phyloP scores from a whole-genome alignment of 192 early-diverging fungal genomes.

The Entomortierella chlamydospora region DNA sequence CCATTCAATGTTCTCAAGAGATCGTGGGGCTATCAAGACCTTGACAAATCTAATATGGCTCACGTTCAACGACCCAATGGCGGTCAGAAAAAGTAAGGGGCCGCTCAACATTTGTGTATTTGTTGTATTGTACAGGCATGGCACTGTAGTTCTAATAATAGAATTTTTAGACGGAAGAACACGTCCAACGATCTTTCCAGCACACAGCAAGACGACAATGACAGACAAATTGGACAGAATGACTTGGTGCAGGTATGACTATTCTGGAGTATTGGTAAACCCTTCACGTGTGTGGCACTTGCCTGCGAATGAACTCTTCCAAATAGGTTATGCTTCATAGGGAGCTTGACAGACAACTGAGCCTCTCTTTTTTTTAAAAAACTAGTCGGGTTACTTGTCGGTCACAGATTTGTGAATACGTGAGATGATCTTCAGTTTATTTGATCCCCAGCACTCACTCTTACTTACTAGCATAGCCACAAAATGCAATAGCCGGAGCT shows the following conservation, averaged over 20 bases:
- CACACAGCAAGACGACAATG: neutral
- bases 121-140: slow-evolving; percentile 3
- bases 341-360: no score
- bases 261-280: no score
- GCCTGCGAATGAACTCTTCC: no score
- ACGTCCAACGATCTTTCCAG: slow-evolving; percentile 2
- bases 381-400: no score
- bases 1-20: slow-evolving; percentile 28
- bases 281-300: no score
- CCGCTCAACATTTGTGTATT: slow-evolving; percentile 9
- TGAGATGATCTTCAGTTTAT: no score
- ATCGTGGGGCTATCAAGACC: slow-evolving; percentile 26
- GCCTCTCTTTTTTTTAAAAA: no score
- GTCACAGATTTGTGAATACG: no score
- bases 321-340: no score
- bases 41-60: slow-evolving; percentile 19
- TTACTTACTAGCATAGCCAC: no score
- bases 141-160: slow-evolving; percentile 3
- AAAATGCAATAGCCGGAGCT: no score
- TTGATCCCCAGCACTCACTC: no score
- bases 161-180: slow-evolving; percentile 6
- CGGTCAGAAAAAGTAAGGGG: slow-evolving; percentile 22
- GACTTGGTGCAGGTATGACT: neutral
- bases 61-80: slow-evolving; percentile 23
- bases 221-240: slow-evolving; percentile 1